Evolutionary conservation across 495 filamentous ascomycete genomes (phyloP), one percentile per base, ranked within the genome.

Genomic region (Halenospora varia): DNA sequence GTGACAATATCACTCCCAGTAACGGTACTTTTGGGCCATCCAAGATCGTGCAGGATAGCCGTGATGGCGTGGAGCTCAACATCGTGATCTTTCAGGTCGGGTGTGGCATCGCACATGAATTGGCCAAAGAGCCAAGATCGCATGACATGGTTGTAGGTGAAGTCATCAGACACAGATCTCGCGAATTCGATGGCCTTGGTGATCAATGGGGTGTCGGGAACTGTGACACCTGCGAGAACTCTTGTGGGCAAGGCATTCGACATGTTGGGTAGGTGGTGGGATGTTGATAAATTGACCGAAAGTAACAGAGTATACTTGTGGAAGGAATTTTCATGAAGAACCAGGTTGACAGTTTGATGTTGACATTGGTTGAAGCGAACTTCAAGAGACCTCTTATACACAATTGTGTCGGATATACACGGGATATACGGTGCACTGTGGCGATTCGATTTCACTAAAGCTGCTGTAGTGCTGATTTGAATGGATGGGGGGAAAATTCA

Each of bases 41-140:
- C 81, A 1, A 84, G 64, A 53, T 86, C 82, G 64, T 86, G 82
- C 39, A 84, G 65, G 20, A 84, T 58, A 0, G 71, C 72, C 1
- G 70, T 55, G 18, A 84, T 62, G 52, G 76, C 75, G 39, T 79
- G 73, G n/a, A 73, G 64, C 63, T 84, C 81, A 15, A 60, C 45
- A 55, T 83, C 78, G 10, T 63, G 48, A n/a, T 25, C 18, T 23
- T 49, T 18, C 20, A 76, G 64, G 0, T 61, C 64, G 10, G 71
- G 69, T 44, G 75, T 68, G 48, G 70, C 63, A 47, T 56, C 46
- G 29, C 75, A 62, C 40, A 79, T 71, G 23, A 74, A 50, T 15
- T 69, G 51, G 20, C 75, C 74, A 60, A 72, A 75, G 55, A 78
- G 72, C 62, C 67, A 76, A 25, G 69, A 67, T 22, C 80, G 75